These are phyloP conservation scores for Alternaria metachromatica DNA, from an alignment of 2,329 filamentous ascomycete species.

Conservation along the genomic window DNA sequence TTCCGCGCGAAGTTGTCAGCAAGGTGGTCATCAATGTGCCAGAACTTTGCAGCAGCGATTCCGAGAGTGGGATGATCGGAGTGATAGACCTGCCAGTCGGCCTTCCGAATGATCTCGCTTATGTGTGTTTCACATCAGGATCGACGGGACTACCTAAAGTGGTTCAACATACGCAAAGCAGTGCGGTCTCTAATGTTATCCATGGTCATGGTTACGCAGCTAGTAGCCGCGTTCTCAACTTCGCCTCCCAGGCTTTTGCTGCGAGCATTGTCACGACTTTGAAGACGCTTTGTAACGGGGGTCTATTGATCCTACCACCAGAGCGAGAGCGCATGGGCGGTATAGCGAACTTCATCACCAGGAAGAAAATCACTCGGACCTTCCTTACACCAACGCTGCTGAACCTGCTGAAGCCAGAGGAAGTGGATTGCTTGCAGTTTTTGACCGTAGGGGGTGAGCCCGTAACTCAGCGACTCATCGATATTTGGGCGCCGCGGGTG, in stretches of 20 bases:
- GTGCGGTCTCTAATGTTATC: constrained; percentile 2
- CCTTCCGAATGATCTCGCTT: constrained; percentile 34
- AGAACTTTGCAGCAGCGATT: not conserved
- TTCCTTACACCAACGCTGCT: constrained; percentile 5
- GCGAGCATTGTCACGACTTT: constrained; percentile 2
- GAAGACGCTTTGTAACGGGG: constrained; percentile 6
- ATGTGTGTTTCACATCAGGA: constrained; percentile 55
- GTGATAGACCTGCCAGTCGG: not conserved
- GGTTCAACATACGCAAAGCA: constrained; percentile 37
- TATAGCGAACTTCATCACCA: constrained; percentile 7
- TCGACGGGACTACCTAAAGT: constrained; percentile 55
- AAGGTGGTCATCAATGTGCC: not conserved
- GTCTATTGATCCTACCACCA: constrained; percentile 2
- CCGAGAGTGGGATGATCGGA: not conserved
- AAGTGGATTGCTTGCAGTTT: constrained; percentile 4
- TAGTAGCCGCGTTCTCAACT: constrained; percentile 5
- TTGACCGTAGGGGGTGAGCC: constrained; percentile 6
- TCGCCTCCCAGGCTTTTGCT: constrained; percentile 6
- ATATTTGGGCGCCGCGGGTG: constrained; percentile 5
- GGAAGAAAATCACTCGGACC: constrained; percentile 2
- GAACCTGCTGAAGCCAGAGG: constrained; percentile 2
- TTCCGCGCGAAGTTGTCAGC: not conserved
- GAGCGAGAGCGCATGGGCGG: constrained; percentile 8
- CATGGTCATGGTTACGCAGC: constrained; percentile 1
- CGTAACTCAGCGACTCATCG: constrained; percentile 2